Conservation (phyloP, 164 flowering plant genomes). For the Magnolia kwangsiensis region DNA sequence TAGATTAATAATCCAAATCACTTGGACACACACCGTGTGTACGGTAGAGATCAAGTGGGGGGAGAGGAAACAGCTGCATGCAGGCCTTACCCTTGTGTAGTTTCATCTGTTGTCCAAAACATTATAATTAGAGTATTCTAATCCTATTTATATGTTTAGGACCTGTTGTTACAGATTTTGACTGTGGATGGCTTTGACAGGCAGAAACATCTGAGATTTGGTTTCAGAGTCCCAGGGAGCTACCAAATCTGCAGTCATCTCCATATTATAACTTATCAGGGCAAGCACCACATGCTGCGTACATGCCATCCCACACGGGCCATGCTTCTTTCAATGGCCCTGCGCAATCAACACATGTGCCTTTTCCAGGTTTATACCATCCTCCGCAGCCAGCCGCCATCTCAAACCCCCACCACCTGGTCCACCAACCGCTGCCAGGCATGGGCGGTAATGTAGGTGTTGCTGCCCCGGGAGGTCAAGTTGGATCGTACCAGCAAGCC, state of each 20-base stretch:
- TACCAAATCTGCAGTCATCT: slow-evolving; percentile 61
- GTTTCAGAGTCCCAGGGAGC: slow-evolving; percentile 81
- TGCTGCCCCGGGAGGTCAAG: slow-evolving; percentile 47
- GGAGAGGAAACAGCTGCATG: no score
- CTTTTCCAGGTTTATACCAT: slow-evolving; percentile 74
- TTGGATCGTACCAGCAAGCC: slow-evolving; percentile 80
- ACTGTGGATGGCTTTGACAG: slow-evolving; percentile 31
- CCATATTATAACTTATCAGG: slow-evolving; percentile 78
- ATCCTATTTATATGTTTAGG: not conserved
- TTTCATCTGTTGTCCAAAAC: not conserved
- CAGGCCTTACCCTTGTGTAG: no score
- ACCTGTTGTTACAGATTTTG: not conserved
- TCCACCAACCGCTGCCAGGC: slow-evolving; percentile 34
- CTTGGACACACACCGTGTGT: no score
- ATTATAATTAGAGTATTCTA: not conserved
- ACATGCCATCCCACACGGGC: slow-evolving; percentile 73
- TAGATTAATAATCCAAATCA: no score
- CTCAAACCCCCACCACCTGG: slow-evolving; percentile 68
- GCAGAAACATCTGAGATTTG: slow-evolving; percentile 86
- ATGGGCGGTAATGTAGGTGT: slow-evolving; percentile 68
- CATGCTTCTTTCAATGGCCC: slow-evolving; percentile 67
- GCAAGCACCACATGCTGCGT: slow-evolving; percentile 70
- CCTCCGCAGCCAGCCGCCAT: slow-evolving; percentile 56
- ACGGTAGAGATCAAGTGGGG: no score
- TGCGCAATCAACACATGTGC: slow-evolving; percentile 77